Percentiles rank a stretch among this genome's conserved stretches.
These are phyloP conservation scores for Linum trigynum DNA, from an alignment of 345 rosid species.

Conservation along the genomic window DNA sequence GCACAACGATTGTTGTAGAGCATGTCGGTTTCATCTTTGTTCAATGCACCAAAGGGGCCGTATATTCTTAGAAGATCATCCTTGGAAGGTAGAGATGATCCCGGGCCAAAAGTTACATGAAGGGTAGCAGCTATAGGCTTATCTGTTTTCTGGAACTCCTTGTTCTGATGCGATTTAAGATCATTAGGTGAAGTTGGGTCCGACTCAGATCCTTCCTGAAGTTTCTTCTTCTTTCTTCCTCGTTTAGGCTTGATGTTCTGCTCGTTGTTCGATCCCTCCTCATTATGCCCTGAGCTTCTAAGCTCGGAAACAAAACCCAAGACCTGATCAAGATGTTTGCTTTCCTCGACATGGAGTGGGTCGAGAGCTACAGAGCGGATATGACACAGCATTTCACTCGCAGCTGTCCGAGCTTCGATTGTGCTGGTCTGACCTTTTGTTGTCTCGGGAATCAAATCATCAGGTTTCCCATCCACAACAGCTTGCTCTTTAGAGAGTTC, in stretches of 20 bases:
- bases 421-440: slow-evolving; percentile 19
- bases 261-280: slow-evolving; percentile 29
- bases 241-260: slow-evolving; percentile 17
- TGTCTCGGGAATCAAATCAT: slow-evolving; percentile 24
- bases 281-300: slow-evolving; percentile 44
- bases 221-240: slow-evolving; percentile 30
- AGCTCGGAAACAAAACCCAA: slow-evolving; percentile 47
- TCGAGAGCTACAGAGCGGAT: slow-evolving; percentile 44
- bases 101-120: slow-evolving; percentile 49
- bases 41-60: slow-evolving; percentile 46
- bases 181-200: slow-evolving; percentile 12
- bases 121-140: slow-evolving; percentile 30
- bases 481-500: slow-evolving; percentile 20
- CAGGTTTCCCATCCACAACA: slow-evolving; percentile 17
- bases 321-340: slow-evolving; percentile 30
- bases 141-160: slow-evolving; percentile 13
- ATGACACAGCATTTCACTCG: slow-evolving; percentile 38
- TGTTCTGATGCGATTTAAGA: slow-evolving; percentile 18
- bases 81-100: slow-evolving; percentile 52
- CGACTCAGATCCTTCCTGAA: slow-evolving; percentile 16
- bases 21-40: slow-evolving; percentile 38
- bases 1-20: slow-evolving; percentile 32
- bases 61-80: slow-evolving; percentile 44
- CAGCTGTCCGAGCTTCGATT: slow-evolving; percentile 34
- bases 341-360: slow-evolving; percentile 28